Percentiles rank a stretch among this genome's conserved stretches.
These are phyloP conservation scores for Geranomyces variabilis DNA, from an alignment of 192 early-diverging fungal species.

Conservation along the genomic window DNA sequence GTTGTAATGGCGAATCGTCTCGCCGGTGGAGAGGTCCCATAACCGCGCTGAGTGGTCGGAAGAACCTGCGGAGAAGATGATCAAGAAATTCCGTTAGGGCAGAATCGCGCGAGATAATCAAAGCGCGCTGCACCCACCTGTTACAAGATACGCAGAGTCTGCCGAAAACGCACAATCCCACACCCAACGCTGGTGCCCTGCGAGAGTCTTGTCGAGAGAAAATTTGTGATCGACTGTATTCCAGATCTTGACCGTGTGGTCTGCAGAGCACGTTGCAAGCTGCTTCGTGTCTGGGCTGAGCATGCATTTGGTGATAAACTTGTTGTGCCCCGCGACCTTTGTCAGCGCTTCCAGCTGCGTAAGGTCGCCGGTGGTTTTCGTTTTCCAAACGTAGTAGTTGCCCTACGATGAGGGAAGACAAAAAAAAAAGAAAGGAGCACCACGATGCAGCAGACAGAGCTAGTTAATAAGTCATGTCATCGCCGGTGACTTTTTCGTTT, in stretches of 20 bases:
- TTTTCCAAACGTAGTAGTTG: constrained; percentile 65
- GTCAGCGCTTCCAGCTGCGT: constrained; percentile 69
- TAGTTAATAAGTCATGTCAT: not conserved
- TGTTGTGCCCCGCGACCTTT: constrained; percentile 76
- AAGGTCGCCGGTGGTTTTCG: constrained; percentile 46
- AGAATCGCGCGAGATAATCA: not conserved
- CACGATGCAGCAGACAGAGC: constrained; percentile 8
- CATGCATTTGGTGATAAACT: constrained; percentile 82
- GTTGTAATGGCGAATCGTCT: constrained; percentile 84
- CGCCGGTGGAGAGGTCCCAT: constrained; percentile 79
- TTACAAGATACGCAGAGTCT: constrained; percentile 88
- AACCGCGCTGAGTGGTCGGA: constrained; percentile 81
- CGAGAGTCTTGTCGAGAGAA: constrained; percentile 72
- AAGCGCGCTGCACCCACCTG: constrained; percentile 45
- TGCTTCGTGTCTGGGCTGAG: constrained; percentile 81
- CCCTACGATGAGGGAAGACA: constrained; percentile 47
- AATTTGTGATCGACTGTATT: constrained; percentile 55
- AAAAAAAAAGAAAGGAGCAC: not conserved
- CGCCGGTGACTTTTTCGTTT: not conserved
- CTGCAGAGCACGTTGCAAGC: constrained; percentile 85
- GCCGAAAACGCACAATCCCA: constrained; percentile 93
- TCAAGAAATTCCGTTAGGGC: not conserved
- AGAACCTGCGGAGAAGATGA: constrained; percentile 55
- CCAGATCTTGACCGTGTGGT: constrained; percentile 87
- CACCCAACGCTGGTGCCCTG: constrained; percentile 86